Conservation (phyloP, 2,329 filamentous ascomycete species). For the Hymenoscyphus fraxineus region DNA sequence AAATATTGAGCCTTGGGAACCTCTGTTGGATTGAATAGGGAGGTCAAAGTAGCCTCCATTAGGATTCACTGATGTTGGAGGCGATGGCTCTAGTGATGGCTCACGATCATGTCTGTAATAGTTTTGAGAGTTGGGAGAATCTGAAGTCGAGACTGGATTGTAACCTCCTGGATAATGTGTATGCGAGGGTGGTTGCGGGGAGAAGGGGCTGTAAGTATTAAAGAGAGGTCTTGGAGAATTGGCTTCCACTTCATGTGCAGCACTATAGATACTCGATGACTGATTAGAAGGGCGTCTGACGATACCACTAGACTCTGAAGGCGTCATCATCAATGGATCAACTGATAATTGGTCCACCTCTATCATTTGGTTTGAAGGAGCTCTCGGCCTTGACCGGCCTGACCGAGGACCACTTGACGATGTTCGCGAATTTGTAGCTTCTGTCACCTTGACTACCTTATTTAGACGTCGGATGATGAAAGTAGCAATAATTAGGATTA, state of each 20-base stretch:
- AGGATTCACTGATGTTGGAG: slow-evolving; percentile 17
- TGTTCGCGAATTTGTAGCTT: slow-evolving; percentile 19
- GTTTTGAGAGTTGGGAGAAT: slow-evolving; percentile 14
- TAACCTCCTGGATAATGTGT: slow-evolving; percentile 23
- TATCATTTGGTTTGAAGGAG: slow-evolving; percentile 6
- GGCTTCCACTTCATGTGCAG: slow-evolving; percentile 22
- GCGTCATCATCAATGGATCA: slow-evolving; percentile 31
- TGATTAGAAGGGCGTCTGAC: slow-evolving; percentile 17
- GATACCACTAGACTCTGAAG: slow-evolving; percentile 20
- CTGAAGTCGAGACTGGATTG: slow-evolving; percentile 22
- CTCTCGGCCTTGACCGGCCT: slow-evolving; percentile 9
- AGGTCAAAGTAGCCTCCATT: slow-evolving; percentile 25
- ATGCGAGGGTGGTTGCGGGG: slow-evolving; percentile 19
- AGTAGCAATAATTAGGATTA: slow-evolving; percentile 45
- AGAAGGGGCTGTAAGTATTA: slow-evolving; percentile 17
- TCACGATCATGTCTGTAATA: slow-evolving; percentile 13
- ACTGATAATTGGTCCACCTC: slow-evolving; percentile 29
- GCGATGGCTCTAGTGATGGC: slow-evolving; percentile 19
- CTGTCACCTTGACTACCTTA: slow-evolving; percentile 32
- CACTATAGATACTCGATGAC: slow-evolving; percentile 14
- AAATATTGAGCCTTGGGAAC: slow-evolving; percentile 13
- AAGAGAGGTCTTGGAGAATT: slow-evolving; percentile 21
- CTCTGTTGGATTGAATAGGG: slow-evolving; percentile 16
- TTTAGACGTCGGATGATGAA: slow-evolving; percentile 50
- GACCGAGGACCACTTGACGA: slow-evolving; percentile 20